A percentile compares a stretch with the other conserved stretches of the same genome.
Evolutionary conservation across 805 yeast genomes (phyloP).

Genomic region (Candida khao-thaluensis): DNA sequence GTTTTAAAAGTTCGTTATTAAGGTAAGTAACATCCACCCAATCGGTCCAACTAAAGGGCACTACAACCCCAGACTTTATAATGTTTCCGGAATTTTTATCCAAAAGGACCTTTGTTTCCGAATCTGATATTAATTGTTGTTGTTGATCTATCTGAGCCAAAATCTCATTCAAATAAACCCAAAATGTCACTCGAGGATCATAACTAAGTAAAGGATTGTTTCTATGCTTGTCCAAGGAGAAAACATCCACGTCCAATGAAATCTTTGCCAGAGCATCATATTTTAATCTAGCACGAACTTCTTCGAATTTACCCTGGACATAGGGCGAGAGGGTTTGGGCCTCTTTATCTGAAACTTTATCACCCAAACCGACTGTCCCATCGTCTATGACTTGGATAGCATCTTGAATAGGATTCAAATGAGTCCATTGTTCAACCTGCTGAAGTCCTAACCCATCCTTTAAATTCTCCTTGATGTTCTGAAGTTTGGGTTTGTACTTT

Average conservation of each 20-base stretch:
- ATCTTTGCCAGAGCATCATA: constrained; percentile 12
- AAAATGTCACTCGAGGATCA: constrained; percentile 58
- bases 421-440: not conserved
- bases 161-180: constrained; percentile 47
- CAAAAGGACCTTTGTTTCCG: not conserved
- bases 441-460: constrained; percentile 5
- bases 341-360: not conserved
- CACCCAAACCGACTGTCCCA: not conserved
- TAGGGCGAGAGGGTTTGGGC: constrained; percentile 11
- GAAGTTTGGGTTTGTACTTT: constrained; percentile 3
- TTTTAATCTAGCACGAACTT: constrained; percentile 17
- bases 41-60: constrained; percentile 52
- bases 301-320: constrained; percentile 25
- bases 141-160: constrained; percentile 14
- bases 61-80: constrained; percentile 16
- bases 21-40: constrained; percentile 51
- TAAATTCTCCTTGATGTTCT: constrained; percentile 4
- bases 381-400: not conserved
- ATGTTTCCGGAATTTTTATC: not conserved
- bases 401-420: not conserved
- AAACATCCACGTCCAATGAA: constrained; percentile 12
- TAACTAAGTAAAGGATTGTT: constrained; percentile 17
- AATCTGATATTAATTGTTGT: not conserved
- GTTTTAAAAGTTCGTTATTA: constrained; percentile 27
- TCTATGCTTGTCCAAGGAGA: not conserved